phyloP scores from a whole-genome alignment of 306 rosid species.

The Amphicarpaea edgeworthii region DNA sequence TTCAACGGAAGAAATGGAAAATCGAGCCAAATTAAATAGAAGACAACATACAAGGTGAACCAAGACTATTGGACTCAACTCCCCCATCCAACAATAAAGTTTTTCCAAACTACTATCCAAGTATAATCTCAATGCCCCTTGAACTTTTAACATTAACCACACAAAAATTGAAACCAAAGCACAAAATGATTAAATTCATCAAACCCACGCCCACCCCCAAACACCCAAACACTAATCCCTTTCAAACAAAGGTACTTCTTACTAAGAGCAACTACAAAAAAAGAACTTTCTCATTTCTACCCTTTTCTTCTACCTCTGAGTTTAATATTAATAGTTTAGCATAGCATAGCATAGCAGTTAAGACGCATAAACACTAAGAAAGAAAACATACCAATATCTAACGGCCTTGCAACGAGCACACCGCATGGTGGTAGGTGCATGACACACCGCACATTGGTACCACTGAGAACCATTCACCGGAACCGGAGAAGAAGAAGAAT shows the following conservation, averaged over 20 bases:
- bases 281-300: neutral
- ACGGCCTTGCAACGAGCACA: constrained; percentile 72
- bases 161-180: neutral
- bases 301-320: neutral
- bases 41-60: neutral
- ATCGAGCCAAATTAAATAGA: neutral
- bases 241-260: neutral
- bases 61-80: neutral
- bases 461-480: constrained; percentile 12
- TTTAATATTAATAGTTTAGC: neutral
- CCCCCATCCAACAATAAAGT: neutral
- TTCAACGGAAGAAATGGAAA: neutral
- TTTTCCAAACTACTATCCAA: neutral
- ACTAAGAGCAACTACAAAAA: neutral
- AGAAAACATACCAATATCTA: constrained; percentile 65
- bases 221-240: neutral
- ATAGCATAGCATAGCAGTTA: neutral
- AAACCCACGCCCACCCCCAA: neutral
- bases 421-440: constrained; percentile 62
- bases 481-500: constrained; percentile 11
- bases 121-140: neutral
- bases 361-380: neutral
- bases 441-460: constrained; percentile 63
- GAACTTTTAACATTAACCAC: neutral
- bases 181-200: neutral